These are phyloP conservation scores for Priceomyces medius DNA, from an alignment of 805 yeast species.

Conservation along the genomic window DNA sequence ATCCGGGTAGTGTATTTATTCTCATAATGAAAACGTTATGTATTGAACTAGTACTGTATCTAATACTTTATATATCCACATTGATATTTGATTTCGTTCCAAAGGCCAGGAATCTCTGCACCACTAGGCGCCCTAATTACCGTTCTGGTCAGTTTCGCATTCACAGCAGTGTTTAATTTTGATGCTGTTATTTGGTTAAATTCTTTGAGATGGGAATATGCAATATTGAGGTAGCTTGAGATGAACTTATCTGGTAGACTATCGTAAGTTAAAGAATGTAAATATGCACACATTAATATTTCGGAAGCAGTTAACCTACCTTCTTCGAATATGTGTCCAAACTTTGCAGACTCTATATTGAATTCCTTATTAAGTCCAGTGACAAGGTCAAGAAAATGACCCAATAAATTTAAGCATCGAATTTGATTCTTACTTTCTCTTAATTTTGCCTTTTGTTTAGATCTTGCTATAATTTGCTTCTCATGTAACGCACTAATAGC, in stretches of 20 bases:
- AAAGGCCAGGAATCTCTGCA: constrained; percentile 32
- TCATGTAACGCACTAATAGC: constrained; percentile 42
- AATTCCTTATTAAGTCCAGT: constrained; percentile 14
- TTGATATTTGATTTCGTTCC: constrained; percentile 30
- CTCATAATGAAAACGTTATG: no score
- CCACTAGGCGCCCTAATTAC: constrained; percentile 24
- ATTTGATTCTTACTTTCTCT: constrained; percentile 34
- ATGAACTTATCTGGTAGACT: constrained; percentile 45
- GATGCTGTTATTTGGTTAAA: constrained; percentile 16
- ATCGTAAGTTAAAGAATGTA: constrained; percentile 28
- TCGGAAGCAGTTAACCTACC: constrained; percentile 28
- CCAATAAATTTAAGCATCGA: constrained; percentile 28
- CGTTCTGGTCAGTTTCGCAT: background rate
- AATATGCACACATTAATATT: constrained; percentile 39
- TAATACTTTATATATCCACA: constrained; percentile 13
- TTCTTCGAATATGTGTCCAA: constrained; percentile 5
- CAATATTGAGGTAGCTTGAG: constrained; percentile 26
- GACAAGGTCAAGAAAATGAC: constrained; percentile 19
- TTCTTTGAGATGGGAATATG: constrained; percentile 24
- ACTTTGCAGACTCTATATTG: constrained; percentile 8
- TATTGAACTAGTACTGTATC: no score
- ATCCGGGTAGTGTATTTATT: constrained; percentile 7
- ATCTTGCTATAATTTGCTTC: constrained; percentile 30
- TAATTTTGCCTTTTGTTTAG: constrained; percentile 28
- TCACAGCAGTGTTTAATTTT: constrained; percentile 4